phyloP scores from a whole-genome alignment of 495 filamentous ascomycete genomes.

The Endocarpon pusillum region DNA sequence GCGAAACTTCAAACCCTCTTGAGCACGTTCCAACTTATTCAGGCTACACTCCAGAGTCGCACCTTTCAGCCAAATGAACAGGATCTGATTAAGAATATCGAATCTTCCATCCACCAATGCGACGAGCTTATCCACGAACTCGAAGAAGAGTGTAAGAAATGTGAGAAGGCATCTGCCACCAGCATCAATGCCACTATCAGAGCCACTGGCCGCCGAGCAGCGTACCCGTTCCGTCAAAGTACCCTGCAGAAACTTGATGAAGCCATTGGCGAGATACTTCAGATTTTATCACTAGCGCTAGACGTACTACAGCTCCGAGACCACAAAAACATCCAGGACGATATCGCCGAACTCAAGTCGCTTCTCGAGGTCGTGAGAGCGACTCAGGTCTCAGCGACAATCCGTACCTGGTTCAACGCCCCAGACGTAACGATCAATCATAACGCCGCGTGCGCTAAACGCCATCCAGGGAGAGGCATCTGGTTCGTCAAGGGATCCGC shows the following conservation, averaged over 20 bases:
- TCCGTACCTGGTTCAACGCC: conserved; percentile 17
- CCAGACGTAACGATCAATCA: conserved; percentile 17
- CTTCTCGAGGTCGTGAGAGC: conserved; percentile 8
- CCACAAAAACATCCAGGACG: conserved; percentile 7
- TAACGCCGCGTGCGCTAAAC: conserved; percentile 13
- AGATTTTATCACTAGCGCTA: conserved; percentile 15
- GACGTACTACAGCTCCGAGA: conserved; percentile 13
- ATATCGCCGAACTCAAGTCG: conserved; percentile 8
- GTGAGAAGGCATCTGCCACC: conserved; percentile 4
- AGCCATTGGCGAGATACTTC: conserved; percentile 14
- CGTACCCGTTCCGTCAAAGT: conserved; percentile 19
- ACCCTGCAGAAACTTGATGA: conserved; percentile 19
- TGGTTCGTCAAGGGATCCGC: conserved; percentile 17
- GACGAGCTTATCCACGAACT: conserved; percentile 16
- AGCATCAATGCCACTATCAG: conserved; percentile 7
- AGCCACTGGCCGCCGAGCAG: conserved; percentile 7
- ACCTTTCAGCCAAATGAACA: conserved; percentile 8
- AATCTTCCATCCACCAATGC: conserved; percentile 10
- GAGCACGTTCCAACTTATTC: conserved; percentile 8
- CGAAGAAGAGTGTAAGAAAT: conserved; percentile 12
- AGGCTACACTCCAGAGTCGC: conserved; percentile 9
- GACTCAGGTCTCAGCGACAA: conserved; percentile 11
- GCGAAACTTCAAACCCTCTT: conserved; percentile 10
- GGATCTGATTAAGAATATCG: conserved; percentile 12
- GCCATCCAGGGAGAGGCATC: conserved; percentile 12